Evolutionary conservation across 805 yeast genomes (phyloP).

Genomic region (Ogataea parapolymorpha): DNA sequence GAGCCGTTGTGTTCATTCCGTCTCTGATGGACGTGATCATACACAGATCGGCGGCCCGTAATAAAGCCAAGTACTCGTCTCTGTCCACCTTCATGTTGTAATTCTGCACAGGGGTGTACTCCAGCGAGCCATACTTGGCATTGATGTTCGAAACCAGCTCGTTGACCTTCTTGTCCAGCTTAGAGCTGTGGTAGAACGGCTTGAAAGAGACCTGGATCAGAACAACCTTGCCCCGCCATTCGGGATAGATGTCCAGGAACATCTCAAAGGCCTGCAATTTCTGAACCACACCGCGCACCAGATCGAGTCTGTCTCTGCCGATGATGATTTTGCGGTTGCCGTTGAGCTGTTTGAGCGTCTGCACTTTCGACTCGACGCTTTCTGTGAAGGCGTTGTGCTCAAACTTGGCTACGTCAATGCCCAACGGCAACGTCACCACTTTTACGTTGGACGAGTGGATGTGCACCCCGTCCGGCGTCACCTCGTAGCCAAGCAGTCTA

Average conservation of each 20-base stretch:
- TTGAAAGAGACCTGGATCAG: conserved; percentile 91
- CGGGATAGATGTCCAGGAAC: conserved; percentile 87
- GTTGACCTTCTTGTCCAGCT: conserved; percentile 74
- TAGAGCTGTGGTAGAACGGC: conserved; percentile 55
- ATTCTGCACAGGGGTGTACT: conserved; percentile 86
- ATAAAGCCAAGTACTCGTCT: conserved; percentile 83
- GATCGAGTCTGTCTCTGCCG: conserved; percentile 90
- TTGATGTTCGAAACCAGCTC: conserved; percentile 83
- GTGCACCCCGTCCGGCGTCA: conserved; percentile 50
- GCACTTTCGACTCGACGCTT: conserved; percentile 58
- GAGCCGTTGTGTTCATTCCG: conserved; percentile 93
- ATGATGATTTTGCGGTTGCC: conserved; percentile 73
- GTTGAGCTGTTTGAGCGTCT: conserved; percentile 60
- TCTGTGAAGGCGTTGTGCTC: conserved; percentile 56
- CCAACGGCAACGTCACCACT: conserved; percentile 79
- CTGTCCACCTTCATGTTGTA: conserved; percentile 85
- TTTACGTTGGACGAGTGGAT: conserved; percentile 77
- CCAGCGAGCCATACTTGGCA: conserved; percentile 76
- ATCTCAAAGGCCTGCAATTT: conserved; percentile 88
- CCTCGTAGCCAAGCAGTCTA: conserved; percentile 80
- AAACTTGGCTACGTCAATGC: conserved; percentile 73
- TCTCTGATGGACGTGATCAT: conserved; percentile 89
- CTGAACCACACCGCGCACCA: conserved; percentile 91
- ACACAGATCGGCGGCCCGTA: conserved; percentile 87
- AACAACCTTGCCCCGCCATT: conserved; percentile 79